Percentiles rank a stretch among this genome's conserved stretches.
Conservation (phyloP, 345 rosid species). For the Eucalyptus sp. region DNA sequence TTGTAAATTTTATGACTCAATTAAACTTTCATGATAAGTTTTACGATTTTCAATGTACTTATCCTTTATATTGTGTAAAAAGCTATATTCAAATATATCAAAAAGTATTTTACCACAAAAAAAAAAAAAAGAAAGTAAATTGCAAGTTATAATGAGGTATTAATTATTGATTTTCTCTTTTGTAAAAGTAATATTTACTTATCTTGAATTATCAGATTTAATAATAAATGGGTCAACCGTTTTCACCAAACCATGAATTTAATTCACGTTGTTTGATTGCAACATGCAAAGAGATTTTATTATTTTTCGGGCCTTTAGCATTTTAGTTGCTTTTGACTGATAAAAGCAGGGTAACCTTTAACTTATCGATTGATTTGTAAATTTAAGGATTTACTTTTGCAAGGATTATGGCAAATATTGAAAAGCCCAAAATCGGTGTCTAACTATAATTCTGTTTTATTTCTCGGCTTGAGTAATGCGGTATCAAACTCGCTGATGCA, state of each 20-base stretch:
- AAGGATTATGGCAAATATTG: too few relatives aligned
- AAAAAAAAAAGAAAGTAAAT: neutral
- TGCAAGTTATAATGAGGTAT: neutral
- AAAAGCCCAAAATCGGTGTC: too few relatives aligned
- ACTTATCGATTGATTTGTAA: neutral
- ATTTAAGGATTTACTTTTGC: too few relatives aligned
- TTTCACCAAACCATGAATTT: neutral
- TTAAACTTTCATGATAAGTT: neutral
- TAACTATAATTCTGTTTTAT: too few relatives aligned
- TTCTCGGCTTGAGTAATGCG: too few relatives aligned
- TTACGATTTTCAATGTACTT: fast-evolving
- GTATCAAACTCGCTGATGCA: too few relatives aligned
- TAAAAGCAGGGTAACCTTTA: neutral
- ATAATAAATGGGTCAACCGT: neutral
- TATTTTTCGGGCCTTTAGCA: neutral
- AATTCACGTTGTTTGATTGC: neutral
- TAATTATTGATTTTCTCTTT: neutral
- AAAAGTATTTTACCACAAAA: too few relatives aligned
- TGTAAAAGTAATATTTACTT: neutral
- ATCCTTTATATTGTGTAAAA: neutral
- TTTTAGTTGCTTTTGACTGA: neutral
- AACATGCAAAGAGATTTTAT: neutral
- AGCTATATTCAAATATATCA: neutral
- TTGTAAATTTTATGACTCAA: neutral
- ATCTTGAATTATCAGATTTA: neutral